A percentile compares a stretch with the other conserved stretches of the same genome.
Conservation (phyloP, 768 basidiomycete genomes). For the Porphyrellus cyaneotinctus region DNA sequence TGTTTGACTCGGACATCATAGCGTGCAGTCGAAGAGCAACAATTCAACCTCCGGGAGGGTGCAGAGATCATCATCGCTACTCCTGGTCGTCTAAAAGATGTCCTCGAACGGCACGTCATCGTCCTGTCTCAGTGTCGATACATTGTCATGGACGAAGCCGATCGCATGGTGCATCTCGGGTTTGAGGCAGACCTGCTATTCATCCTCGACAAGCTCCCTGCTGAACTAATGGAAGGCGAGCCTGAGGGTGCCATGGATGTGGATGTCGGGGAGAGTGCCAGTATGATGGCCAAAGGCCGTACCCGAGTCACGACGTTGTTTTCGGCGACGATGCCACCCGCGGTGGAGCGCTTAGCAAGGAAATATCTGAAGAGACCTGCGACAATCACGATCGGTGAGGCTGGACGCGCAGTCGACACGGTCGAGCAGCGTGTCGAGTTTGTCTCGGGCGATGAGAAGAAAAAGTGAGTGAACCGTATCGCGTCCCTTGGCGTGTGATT, state of each 20-base stretch:
- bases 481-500: neutral
- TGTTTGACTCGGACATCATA: constrained; percentile 29
- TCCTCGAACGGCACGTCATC: constrained; percentile 92
- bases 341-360: constrained; percentile 90
- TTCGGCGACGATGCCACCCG: constrained; percentile 98
- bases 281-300: constrained; percentile 51
- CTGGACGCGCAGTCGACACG: constrained; percentile 95
- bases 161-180: constrained; percentile 97
- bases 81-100: constrained; percentile 96
- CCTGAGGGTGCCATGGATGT: constrained; percentile 61
- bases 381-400: constrained; percentile 96
- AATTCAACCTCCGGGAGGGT: constrained; percentile 95
- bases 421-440: constrained; percentile 97
- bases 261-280: constrained; percentile 58
- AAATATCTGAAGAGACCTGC: constrained; percentile 94
- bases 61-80: constrained; percentile 99
- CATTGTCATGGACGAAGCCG: constrained; percentile 99
- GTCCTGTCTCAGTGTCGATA: constrained; percentile 97
- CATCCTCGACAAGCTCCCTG: constrained; percentile 89
- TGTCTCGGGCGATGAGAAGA: constrained; percentile 90
- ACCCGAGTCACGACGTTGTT: constrained; percentile 94
- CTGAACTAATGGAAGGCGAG: constrained; percentile 84
- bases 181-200: constrained; percentile 94
- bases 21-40: constrained; percentile 95
- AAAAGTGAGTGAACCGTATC: constrained; percentile 61